These are phyloP conservation scores for Alloteropsis angusta DNA, from an alignment of 202 grass and related monocot genomes.

Conservation along the genomic window DNA sequence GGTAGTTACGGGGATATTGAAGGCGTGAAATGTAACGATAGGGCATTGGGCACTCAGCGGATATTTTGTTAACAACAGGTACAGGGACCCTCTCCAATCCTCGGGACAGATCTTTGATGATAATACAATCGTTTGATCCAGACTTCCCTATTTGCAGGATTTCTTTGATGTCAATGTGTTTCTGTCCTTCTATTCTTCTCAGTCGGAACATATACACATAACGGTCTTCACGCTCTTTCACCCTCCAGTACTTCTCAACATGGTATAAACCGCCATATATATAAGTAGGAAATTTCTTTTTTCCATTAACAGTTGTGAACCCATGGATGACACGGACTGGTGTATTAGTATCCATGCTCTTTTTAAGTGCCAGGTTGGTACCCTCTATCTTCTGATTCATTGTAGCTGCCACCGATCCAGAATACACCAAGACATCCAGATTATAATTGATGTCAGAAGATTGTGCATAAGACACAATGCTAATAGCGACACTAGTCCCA, in stretches of 20 bases:
- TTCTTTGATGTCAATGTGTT: slow-evolving; percentile 44
- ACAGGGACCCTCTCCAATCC: slow-evolving; percentile 71
- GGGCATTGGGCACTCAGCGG: slow-evolving; percentile 43
- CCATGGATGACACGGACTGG: slow-evolving; percentile 72
- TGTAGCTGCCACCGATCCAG: slow-evolving; percentile 35
- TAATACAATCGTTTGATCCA: slow-evolving; percentile 27
- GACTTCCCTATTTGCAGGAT: slow-evolving; percentile 36
- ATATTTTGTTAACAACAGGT: slow-evolving; percentile 61
- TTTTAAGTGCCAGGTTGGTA: slow-evolving; percentile 61
- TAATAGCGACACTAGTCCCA: slow-evolving; percentile 45
- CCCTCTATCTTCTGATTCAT: slow-evolving; percentile 44
- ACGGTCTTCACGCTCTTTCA: slow-evolving; percentile 32
- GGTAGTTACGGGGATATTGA: slow-evolving; percentile 29
- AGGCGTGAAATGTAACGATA: slow-evolving; percentile 52
- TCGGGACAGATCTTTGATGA: slow-evolving; percentile 59
- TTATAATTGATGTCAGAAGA: slow-evolving; percentile 41
- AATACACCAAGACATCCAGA: slow-evolving; percentile 57
- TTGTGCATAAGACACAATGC: slow-evolving; percentile 49
- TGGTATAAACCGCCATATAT: slow-evolving; percentile 82
- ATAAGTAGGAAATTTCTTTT: slow-evolving; percentile 37
- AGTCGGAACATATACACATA: slow-evolving; percentile 56
- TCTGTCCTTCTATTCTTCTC: slow-evolving; percentile 60
- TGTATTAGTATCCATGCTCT: slow-evolving; percentile 69
- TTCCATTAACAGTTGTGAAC: slow-evolving; percentile 13
- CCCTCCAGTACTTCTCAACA: slow-evolving; percentile 67